A percentile compares a stretch with the other conserved stretches of the same genome.
Evolutionary conservation across 1,284 basidiomycete genomes (phyloP).

Genomic region (Cryptococcus maquisensis): DNA sequence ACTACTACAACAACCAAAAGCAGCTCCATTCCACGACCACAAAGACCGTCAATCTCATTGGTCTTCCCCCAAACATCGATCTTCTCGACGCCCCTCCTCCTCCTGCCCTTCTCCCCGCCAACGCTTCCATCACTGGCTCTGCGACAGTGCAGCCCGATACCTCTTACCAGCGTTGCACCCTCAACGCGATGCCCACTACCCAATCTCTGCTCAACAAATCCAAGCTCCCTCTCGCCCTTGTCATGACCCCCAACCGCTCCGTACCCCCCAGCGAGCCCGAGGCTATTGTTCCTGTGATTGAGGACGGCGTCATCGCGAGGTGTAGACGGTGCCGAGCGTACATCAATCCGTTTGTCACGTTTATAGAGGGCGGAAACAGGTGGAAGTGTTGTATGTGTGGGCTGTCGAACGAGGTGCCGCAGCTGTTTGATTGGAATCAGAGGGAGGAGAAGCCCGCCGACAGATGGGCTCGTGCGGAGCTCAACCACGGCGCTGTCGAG

Average conservation of each 20-base stretch:
- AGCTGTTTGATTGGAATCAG: slow-evolving; percentile 98
- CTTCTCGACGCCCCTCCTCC: slow-evolving; percentile 79
- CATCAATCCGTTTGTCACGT: slow-evolving; percentile 98
- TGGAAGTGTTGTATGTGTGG: slow-evolving; percentile 99
- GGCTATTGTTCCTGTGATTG: slow-evolving; percentile 76
- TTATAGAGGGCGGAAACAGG: slow-evolving; percentile 96
- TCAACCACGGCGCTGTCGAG: slow-evolving; percentile 91
- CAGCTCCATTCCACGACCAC: slow-evolving; percentile 55
- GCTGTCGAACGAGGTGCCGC: slow-evolving; percentile 97
- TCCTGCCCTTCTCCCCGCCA: slow-evolving; percentile 81
- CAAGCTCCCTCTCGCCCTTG: slow-evolving; percentile 85
- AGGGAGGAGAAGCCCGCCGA: slow-evolving; percentile 89
- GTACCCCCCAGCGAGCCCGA: slow-evolving; percentile 54
- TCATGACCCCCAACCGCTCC: slow-evolving; percentile 88
- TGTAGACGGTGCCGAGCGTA: slow-evolving; percentile 96
- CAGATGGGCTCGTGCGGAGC: slow-evolving; percentile 86
- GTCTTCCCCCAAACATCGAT: slow-evolving; percentile 80
- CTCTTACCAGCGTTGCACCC: slow-evolving; percentile 87
- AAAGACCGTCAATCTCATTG: slow-evolving; percentile 81
- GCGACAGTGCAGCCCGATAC: slow-evolving; percentile 76
- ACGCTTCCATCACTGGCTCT: slow-evolving; percentile 63
- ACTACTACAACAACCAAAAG: slow-evolving; percentile 23
- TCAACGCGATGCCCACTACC: slow-evolving; percentile 92
- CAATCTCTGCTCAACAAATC: slow-evolving; percentile 84
- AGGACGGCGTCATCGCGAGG: slow-evolving; percentile 93